Evolutionary conservation across 306 rosid species (phyloP).

Genomic region (Sechiopsis laciniata): DNA sequence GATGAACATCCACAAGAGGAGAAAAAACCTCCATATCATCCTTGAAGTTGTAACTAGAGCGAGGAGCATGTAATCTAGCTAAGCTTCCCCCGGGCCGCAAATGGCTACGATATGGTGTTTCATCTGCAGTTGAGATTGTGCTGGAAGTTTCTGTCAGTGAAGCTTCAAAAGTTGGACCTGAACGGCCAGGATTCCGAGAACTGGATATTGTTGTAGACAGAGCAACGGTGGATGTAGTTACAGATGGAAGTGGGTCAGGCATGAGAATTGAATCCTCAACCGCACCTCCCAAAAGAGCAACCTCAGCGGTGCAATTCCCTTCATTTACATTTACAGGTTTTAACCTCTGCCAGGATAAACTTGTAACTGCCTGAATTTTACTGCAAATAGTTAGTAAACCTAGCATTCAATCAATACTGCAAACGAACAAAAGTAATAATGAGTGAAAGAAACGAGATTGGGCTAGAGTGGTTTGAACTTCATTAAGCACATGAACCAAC

Average conservation of each 20-base stretch:
- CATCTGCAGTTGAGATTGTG: conserved; percentile 53
- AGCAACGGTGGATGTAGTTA: conserved; percentile 55
- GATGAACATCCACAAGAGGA: conserved; percentile 96
- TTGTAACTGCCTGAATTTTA: conserved; percentile 75
- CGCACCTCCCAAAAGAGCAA: conserved; percentile 79
- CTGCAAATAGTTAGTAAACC: conserved; percentile 22
- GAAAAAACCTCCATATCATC: conserved; percentile 99
- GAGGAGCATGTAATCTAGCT: conserved; percentile 76
- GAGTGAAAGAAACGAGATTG: not conserved
- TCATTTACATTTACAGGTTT: conserved; percentile 83
- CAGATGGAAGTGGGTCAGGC: conserved; percentile 97
- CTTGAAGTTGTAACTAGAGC: conserved; percentile 67
- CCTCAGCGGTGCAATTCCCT: conserved; percentile 66
- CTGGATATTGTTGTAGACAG: conserved; percentile 46
- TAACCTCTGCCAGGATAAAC: conserved; percentile 98
- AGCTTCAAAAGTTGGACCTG: conserved; percentile 53
- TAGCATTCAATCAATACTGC: conserved; percentile 1
- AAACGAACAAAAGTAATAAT: not conserved
- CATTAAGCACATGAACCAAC: not conserved
- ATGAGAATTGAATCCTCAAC: conserved; percentile 92
- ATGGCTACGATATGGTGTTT: conserved; percentile 68
- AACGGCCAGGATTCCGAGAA: conserved; percentile 62
- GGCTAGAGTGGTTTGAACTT: not conserved
- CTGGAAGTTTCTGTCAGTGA: conserved; percentile 42
- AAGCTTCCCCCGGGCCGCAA: conserved; percentile 74